phyloP scores from a whole-genome alignment of 345 rosid species.

The Garcia nutans region DNA sequence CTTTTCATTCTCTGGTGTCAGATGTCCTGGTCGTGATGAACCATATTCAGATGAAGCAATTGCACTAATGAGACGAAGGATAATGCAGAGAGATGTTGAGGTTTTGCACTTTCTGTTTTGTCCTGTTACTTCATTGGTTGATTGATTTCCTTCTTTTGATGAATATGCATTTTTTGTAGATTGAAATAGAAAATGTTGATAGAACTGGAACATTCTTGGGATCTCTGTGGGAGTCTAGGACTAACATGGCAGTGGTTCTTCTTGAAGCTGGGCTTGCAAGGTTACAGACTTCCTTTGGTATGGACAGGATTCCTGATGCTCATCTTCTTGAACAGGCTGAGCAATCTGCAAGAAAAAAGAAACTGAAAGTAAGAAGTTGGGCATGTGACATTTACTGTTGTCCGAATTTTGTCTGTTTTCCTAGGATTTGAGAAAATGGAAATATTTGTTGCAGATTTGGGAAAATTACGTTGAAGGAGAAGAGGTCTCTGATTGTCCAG shows the following conservation, averaged over 20 bases:
- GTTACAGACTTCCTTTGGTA: slow-evolving; percentile 78
- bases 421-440: neutral
- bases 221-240: slow-evolving; percentile 82
- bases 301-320: slow-evolving; percentile 75
- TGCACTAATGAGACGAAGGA: slow-evolving; percentile 85
- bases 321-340: slow-evolving; percentile 89
- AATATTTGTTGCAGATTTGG: slow-evolving; percentile 63
- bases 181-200: slow-evolving; percentile 90
- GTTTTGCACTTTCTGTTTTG: slow-evolving; percentile 31
- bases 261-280: slow-evolving; percentile 96
- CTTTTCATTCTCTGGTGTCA: slow-evolving; percentile 94
- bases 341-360: slow-evolving; percentile 78
- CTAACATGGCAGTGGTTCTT: slow-evolving; percentile 66
- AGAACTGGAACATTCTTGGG: slow-evolving; percentile 98
- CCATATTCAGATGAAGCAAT: slow-evolving; percentile 93
- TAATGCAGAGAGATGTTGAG: slow-evolving; percentile 98
- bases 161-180: slow-evolving; percentile 39
- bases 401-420: neutral
- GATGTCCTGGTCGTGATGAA: slow-evolving; percentile 95
- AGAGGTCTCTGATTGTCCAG: slow-evolving; percentile 66
- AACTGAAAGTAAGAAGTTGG: slow-evolving; percentile 61
- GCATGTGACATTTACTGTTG: neutral
- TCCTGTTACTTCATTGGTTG: slow-evolving; percentile 5
- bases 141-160: slow-evolving; percentile 13
- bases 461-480: slow-evolving; percentile 98